Conservation (phyloP, 768 basidiomycete species). For the Daedaleopsis sinensis region DNA sequence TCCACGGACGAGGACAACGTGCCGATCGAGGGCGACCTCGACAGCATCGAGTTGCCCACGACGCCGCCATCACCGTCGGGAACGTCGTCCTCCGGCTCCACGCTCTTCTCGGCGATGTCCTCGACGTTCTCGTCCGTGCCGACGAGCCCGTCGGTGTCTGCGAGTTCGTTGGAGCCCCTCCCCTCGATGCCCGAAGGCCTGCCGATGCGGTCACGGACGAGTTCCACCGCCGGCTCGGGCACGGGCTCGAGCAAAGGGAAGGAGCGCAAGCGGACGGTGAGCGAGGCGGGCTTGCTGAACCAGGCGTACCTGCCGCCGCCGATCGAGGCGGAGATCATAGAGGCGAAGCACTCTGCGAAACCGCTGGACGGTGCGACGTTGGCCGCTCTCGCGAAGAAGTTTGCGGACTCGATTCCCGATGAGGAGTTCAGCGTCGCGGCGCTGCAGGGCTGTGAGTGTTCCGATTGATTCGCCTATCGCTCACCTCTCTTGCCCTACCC, state of each 20-base stretch:
- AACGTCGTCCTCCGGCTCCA: constrained; percentile 46
- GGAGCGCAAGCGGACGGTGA: constrained; percentile 21
- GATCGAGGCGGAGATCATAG: constrained; percentile 58
- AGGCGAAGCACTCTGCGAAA: constrained; percentile 62
- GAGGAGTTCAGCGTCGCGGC: constrained; percentile 89
- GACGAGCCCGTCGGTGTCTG: constrained; percentile 35
- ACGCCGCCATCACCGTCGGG: constrained; percentile 40
- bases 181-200: constrained; percentile 20
- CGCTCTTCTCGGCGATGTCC: constrained; percentile 53
- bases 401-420: constrained; percentile 82
- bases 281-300: constrained; percentile 27
- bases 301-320: constrained; percentile 63
- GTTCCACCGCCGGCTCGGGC: constrained; percentile 3
- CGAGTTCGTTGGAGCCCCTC: constrained; percentile 30
- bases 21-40: constrained; percentile 46
- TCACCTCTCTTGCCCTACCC: constrained; percentile 8
- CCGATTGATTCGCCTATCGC: constrained; percentile 19
- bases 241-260: constrained; percentile 1
- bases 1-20: constrained; percentile 56
- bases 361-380: constrained; percentile 68
- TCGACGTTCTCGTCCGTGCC: constrained; percentile 47
- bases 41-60: constrained; percentile 46
- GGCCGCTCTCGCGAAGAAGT: constrained; percentile 70
- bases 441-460: constrained; percentile 82
- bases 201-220: constrained; percentile 14